phyloP scores from a whole-genome alignment of 108 stramenopile genomes.

The Skeletonema costatum region DNA sequence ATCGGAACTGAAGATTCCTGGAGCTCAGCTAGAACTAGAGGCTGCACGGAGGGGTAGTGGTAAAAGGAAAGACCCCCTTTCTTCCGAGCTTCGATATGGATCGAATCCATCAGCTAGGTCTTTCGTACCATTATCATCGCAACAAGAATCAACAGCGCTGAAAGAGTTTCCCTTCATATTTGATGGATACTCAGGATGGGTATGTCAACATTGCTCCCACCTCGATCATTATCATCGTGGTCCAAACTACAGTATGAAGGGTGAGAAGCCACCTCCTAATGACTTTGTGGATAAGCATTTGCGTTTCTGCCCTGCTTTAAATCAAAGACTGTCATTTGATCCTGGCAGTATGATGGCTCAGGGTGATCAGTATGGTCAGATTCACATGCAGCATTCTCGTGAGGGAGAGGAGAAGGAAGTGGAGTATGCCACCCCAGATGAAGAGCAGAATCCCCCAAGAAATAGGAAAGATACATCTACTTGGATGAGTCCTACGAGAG shows the following conservation, averaged over 20 bases:
- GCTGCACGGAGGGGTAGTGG: not conserved
- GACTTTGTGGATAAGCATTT: conserved; percentile 42
- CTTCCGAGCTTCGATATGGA: not conserved
- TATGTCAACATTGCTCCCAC: conserved; percentile 46
- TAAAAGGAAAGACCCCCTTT: not conserved
- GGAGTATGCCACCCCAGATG: not conserved
- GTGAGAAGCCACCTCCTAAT: conserved; percentile 35
- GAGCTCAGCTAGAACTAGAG: not conserved
- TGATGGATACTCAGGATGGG: conserved; percentile 47
- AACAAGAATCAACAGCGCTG: not conserved
- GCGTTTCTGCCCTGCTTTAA: conserved; percentile 41
- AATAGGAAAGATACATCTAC: not conserved
- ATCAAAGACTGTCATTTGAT: not conserved
- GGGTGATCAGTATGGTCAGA: not conserved
- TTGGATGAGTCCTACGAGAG: not conserved
- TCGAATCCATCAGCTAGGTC: not conserved
- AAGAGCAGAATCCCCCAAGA: not conserved
- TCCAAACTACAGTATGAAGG: conserved; percentile 37
- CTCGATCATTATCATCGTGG: conserved; percentile 40
- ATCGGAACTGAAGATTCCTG: not conserved
- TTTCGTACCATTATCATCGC: not conserved
- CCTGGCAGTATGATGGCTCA: not conserved
- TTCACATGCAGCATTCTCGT: not conserved
- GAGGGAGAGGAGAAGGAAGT: not conserved
- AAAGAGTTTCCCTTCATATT: conserved; percentile 46